Percentiles rank a stretch among this genome's conserved stretches.
Evolutionary conservation across 805 yeast genomes (phyloP).

Genomic region (Candida silvatica): DNA sequence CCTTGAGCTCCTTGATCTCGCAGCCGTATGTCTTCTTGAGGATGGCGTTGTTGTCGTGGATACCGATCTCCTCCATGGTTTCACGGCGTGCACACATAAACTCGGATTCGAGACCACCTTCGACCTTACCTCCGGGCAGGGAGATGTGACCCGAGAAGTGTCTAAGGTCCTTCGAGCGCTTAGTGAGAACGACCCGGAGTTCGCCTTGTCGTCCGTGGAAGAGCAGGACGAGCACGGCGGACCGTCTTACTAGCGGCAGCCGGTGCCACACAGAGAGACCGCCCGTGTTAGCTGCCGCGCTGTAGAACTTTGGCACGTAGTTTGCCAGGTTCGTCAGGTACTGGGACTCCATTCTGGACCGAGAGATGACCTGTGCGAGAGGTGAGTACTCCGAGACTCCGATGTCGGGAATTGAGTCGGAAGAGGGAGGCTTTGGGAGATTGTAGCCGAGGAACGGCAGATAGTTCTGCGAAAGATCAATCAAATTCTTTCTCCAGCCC

Average conservation of each 20-base stretch:
- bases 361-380: neutral
- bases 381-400: conserved; percentile 7
- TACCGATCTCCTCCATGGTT: conserved; percentile 80
- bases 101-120: conserved; percentile 52
- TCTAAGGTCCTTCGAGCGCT: conserved; percentile 59
- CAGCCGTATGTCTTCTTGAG: conserved; percentile 41
- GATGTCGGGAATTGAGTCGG: too few species aligned
- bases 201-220: conserved; percentile 71
- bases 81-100: conserved; percentile 77
- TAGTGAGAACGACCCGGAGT: conserved; percentile 68
- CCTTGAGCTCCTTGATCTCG: conserved; percentile 48
- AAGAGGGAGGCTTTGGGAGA: conserved; percentile 20
- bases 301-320: conserved; percentile 27
- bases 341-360: conserved; percentile 23
- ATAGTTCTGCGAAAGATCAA: neutral
- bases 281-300: conserved; percentile 12
- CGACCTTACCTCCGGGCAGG: conserved; percentile 92
- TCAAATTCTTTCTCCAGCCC: too few species aligned
- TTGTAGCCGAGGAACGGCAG: conserved; percentile 13
- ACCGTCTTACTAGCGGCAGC: conserved; percentile 59
- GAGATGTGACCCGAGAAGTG: conserved; percentile 88
- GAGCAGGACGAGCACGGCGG: conserved; percentile 71
- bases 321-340: conserved; percentile 26
- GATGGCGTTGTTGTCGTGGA: conserved; percentile 38
- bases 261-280: conserved; percentile 47